Conservation (phyloP, 139 green algal species). For the Mychonastes homosphaera region DNA sequence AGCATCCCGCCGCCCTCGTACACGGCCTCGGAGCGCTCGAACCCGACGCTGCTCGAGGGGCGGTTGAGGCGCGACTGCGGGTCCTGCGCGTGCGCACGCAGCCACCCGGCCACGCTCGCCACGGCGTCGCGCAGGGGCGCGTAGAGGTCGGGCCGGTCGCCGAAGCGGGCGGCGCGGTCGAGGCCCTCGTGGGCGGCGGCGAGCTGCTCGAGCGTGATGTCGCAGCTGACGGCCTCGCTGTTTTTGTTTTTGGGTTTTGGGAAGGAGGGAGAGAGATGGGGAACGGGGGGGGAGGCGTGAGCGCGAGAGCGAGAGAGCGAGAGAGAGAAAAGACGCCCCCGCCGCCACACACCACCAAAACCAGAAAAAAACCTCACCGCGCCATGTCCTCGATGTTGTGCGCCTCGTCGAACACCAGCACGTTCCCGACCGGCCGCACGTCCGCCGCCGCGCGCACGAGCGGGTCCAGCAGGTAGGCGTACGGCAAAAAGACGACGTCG, state of each 20-base stretch:
- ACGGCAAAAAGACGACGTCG: slow-evolving; percentile 91
- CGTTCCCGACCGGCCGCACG: slow-evolving; percentile 29
- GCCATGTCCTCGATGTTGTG: slow-evolving; percentile 91
- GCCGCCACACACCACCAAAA: no score
- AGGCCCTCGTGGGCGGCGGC: no score
- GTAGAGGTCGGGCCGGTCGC: slow-evolving; percentile 35
- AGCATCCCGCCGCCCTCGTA: slow-evolving; percentile 25
- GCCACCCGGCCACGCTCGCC: slow-evolving; percentile 22
- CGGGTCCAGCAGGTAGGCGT: slow-evolving; percentile 62
- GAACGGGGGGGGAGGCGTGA: no score
- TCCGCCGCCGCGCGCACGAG: slow-evolving; percentile 21
- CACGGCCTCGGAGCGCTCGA: slow-evolving; percentile 26
- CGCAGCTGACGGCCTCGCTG: no score
- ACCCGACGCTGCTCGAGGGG: no score
- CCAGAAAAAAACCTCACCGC: neutral
- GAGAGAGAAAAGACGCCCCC: no score
- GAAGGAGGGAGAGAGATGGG: no score
- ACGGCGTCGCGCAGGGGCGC: slow-evolving; percentile 24
- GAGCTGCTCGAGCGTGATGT: no score
- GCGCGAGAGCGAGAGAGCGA: no score
- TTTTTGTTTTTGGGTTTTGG: no score
- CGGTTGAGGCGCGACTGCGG: no score
- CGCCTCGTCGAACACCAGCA: slow-evolving; percentile 94
- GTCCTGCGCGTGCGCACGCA: slow-evolving; percentile 17
- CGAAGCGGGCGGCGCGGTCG: no score